Evolutionary conservation across 257 asterid genomes (phyloP).

Genomic region (Lantana camara): DNA sequence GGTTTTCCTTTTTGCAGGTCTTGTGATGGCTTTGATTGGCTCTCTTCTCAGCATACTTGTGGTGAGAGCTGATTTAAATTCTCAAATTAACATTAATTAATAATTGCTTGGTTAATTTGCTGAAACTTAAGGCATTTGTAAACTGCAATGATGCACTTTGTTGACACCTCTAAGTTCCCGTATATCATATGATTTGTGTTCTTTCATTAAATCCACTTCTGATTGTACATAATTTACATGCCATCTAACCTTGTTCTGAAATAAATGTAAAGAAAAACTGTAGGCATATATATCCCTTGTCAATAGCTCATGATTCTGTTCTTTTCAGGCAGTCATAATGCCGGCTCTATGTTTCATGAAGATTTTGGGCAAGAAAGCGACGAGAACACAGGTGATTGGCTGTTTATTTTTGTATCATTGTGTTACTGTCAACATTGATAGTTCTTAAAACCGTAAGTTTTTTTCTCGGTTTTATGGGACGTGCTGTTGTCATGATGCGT

Average conservation of each 20-base stretch:
- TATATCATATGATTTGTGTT: neutral
- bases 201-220: constrained; percentile 5
- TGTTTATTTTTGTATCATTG: too few relatives aligned
- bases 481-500: too few relatives aligned
- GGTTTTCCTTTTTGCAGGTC: constrained; percentile 49
- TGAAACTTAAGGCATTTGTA: neutral
- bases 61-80: constrained; percentile 49
- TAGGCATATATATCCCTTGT: too few relatives aligned
- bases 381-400: constrained; percentile 56
- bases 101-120: neutral
- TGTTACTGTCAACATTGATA: neutral
- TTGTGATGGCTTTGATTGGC: constrained; percentile 85
- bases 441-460: too few relatives aligned
- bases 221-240: too few relatives aligned
- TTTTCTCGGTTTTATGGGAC: too few relatives aligned
- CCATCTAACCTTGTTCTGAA: too few relatives aligned
- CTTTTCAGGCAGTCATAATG: constrained; percentile 61
- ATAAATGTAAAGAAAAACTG: too few relatives aligned
- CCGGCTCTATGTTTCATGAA: constrained; percentile 75
- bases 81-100: neutral
- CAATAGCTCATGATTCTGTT: too few relatives aligned
- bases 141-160: neutral
- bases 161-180: neutral
- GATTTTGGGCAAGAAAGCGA: constrained; percentile 61
- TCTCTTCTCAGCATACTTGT: constrained; percentile 75